phyloP scores from a whole-genome alignment of 73 alveolate genomes.

The Tetrahymena borealis region DNA sequence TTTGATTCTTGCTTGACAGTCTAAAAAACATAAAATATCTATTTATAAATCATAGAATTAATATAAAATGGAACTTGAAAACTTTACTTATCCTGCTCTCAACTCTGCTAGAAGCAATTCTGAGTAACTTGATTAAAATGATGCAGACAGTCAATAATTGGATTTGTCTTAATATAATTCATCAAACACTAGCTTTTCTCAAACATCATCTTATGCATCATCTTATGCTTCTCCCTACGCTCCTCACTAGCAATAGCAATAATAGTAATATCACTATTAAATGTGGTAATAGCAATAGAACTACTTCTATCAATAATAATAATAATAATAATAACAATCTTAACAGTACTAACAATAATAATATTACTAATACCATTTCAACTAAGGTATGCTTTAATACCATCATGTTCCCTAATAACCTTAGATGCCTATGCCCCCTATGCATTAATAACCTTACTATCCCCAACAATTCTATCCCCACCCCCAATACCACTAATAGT shows the following conservation, averaged over 20 bases:
- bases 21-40: no score
- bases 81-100: neutral
- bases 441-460: neutral
- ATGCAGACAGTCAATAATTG: neutral
- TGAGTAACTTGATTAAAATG: neutral
- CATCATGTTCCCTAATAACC: neutral
- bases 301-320: neutral
- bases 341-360: neutral
- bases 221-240: neutral
- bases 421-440: neutral
- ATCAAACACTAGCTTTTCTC: neutral
- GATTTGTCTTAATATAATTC: neutral
- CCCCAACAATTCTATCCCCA: neutral
- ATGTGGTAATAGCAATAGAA: neutral
- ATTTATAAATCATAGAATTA: no score
- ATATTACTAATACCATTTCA: neutral
- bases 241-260: neutral
- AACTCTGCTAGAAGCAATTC: neutral
- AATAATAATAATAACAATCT: neutral
- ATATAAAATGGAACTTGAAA: neutral
- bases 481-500: neutral
- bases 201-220: neutral
- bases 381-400: neutral
- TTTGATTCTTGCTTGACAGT: no score
- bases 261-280: neutral